These are phyloP conservation scores for Daldinia loculata DNA, from an alignment of 495 filamentous ascomycete genomes.

Conservation along the genomic window DNA sequence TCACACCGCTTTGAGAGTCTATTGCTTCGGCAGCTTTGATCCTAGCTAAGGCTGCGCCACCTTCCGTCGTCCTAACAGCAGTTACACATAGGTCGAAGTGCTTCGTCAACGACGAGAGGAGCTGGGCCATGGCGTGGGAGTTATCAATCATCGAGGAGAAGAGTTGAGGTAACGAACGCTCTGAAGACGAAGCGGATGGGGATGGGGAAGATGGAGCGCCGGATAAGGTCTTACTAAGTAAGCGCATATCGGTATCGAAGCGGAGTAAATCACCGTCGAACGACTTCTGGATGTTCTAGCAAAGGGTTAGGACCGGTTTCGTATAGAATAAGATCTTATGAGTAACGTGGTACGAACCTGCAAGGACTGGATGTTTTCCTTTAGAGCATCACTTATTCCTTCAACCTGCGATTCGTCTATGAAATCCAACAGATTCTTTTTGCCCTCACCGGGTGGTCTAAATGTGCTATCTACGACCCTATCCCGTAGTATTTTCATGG, in stretches of 20 bases:
- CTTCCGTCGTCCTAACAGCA: slow-evolving; percentile 91
- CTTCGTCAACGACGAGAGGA: slow-evolving; percentile 81
- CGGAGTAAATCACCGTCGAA: slow-evolving; percentile 69
- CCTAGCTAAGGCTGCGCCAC: slow-evolving; percentile 76
- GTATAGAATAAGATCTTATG: slow-evolving; percentile 6
- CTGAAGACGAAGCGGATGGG: slow-evolving; percentile 51
- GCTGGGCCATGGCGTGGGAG: slow-evolving; percentile 82
- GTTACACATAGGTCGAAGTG: slow-evolving; percentile 96
- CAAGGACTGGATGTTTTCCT: slow-evolving; percentile 67
- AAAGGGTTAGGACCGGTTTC: slow-evolving; percentile 23
- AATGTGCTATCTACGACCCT: slow-evolving; percentile 80
- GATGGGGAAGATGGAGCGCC: slow-evolving; percentile 47
- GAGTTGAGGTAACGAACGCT: slow-evolving; percentile 68
- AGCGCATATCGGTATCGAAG: slow-evolving; percentile 67
- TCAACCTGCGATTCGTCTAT: slow-evolving; percentile 84
- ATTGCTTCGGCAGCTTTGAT: slow-evolving; percentile 63
- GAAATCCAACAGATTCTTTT: slow-evolving; percentile 84
- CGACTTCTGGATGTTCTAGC: slow-evolving; percentile 64
- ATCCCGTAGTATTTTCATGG: slow-evolving; percentile 71
- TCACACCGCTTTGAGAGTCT: slow-evolving; percentile 66
- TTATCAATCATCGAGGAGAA: slow-evolving; percentile 78
- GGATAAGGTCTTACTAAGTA: slow-evolving; percentile 52
- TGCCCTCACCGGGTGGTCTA: slow-evolving; percentile 70
- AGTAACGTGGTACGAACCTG: slow-evolving; percentile 44
- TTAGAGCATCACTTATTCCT: slow-evolving; percentile 69